Base-by-base conservation (phyloP, 2,329 filamentous ascomycete genomes). In the Fonsecaea nubica region DNA sequence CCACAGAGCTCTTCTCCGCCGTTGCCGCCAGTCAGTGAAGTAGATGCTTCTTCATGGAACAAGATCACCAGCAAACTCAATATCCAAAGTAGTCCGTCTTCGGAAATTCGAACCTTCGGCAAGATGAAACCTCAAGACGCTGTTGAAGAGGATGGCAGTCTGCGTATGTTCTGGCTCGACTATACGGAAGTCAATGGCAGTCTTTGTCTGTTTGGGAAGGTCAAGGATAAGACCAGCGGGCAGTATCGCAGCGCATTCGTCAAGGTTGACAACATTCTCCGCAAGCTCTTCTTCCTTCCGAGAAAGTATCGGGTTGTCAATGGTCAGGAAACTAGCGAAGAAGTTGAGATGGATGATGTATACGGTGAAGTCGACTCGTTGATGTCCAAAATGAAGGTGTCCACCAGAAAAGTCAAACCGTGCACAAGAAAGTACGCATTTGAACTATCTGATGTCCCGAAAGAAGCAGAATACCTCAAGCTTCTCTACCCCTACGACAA, bases 91-190 rank as follows among this genome's bases (percentile, higher is more conserved):
- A 92, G 89, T 74, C 89, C 92, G 3, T 82, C 86, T 4, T 77
- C 86, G 2, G 90, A 92, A 70, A 81, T 83, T 38, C 82, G 82
- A 32, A 84, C 82, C 8, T 86, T 92, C 70, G 93, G 93, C 48
- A 99, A 98, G 79, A 85, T 97, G 57, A 88, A 90, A 70, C 85
- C 92, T 65, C 87, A 90, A 69, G 90, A 96, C 78, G 93, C 92
- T n/a, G 81, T 96, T n/a, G 94, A 98, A 77, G 89, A 92, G 69
- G 93, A 99, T 75, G 95, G 94, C 40, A 96, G 91, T 72, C 83
- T 99, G 35, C 90, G 90, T 72, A 92, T 99, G 82, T 99, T 97
- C 81, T 99, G 95, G 95, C 90, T 92, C 7, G 95, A 99, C 78
- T 99, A 97, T 75, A 92, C 90, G 0, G 95, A 99, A 76, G 83